phyloP scores from a whole-genome alignment of 768 basidiomycete species.

The Dictyophora rubrovolvata region DNA sequence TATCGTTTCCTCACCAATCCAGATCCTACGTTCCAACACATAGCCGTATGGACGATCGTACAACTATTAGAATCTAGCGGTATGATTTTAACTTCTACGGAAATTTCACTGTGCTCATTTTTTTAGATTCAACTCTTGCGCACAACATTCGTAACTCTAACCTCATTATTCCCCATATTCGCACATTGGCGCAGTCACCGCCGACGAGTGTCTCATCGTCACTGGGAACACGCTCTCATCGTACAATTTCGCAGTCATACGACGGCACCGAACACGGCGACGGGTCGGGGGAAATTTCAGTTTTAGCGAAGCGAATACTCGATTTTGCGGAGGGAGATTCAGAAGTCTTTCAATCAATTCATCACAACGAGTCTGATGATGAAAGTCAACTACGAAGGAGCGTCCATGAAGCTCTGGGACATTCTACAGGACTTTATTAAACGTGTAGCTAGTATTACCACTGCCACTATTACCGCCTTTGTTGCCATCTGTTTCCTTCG shows the following conservation, averaged over 20 bases:
- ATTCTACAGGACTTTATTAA: conserved; percentile 24
- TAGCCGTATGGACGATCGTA: conserved; percentile 98
- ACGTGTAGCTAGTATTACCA: conserved; percentile 23
- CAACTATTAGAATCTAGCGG: conserved; percentile 95
- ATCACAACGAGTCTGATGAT: conserved; percentile 45
- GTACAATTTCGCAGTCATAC: conserved; percentile 59
- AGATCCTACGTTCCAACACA: conserved; percentile 98
- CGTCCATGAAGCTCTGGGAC: conserved; percentile 71
- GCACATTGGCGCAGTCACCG: conserved; percentile 65
- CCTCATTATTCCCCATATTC: conserved; percentile 77
- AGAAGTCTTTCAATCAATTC: conserved; percentile 44
- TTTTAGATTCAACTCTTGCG: conserved; percentile 72
- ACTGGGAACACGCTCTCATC: conserved; percentile 54
- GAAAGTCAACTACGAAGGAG: conserved; percentile 54
- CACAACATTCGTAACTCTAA: conserved; percentile 82
- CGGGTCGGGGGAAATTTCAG: conserved; percentile 85
- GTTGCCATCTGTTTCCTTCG: not conserved
- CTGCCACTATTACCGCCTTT: not conserved
- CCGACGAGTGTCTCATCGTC: conserved; percentile 64
- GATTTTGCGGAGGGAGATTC: conserved; percentile 73
- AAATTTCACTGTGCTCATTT: not conserved
- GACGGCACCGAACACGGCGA: conserved; percentile 79
- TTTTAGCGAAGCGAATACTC: conserved; percentile 73
- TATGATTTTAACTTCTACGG: conserved; percentile 19
- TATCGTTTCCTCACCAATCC: conserved; percentile 87